Percentiles rank a stretch among this genome's conserved stretches.
These are phyloP conservation scores for Populus hybrid DNA, from an alignment of 441 rosid genomes.

Conservation along the genomic window DNA sequence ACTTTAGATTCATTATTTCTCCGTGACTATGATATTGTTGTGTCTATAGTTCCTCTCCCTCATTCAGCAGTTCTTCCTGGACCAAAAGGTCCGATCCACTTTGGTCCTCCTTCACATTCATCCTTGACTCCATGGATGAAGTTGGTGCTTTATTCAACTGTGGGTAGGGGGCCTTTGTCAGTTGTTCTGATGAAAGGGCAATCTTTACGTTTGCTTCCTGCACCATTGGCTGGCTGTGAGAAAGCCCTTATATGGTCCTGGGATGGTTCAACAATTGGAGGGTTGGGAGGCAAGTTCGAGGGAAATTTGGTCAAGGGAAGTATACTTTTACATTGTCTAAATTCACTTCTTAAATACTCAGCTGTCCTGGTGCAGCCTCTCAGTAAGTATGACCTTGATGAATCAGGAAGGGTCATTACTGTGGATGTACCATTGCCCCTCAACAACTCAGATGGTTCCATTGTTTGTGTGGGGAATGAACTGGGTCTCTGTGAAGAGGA, in stretches of 20 bases:
- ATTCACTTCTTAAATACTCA: conserved; percentile 86
- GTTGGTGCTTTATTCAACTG: conserved; percentile 77
- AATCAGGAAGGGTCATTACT: conserved; percentile 71
- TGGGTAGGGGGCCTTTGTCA: conserved; percentile 80
- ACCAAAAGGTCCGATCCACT: conserved; percentile 90
- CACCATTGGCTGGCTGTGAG: conserved; percentile 95
- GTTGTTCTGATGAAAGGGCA: conserved; percentile 98
- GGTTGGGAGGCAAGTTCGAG: conserved; percentile 89
- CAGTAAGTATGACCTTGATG: conserved; percentile 81
- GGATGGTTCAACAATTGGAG: conserved; percentile 94
- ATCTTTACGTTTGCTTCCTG: conserved; percentile 92
- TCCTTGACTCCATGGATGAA: conserved; percentile 99
- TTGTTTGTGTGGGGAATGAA: conserved; percentile 65
- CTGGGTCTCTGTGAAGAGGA: conserved; percentile 61
- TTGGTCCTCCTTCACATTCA: conserved; percentile 92
- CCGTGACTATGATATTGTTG: conserved; percentile 91
- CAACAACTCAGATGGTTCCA: conserved; percentile 76
- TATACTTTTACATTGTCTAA: conserved; percentile 81
- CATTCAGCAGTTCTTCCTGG: conserved; percentile 92
- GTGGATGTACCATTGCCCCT: conserved; percentile 91
- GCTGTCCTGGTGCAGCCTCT: conserved; percentile 92
- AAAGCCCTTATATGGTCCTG: conserved; percentile 98
- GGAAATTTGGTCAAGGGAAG: conserved; percentile 94
- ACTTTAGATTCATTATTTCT: conserved; percentile 84
- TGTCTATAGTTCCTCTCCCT: conserved; percentile 91